A percentile compares a stretch with the other conserved stretches of the same genome.
phyloP scores from a whole-genome alignment of 805 yeast species.

The Scheffersomyces coipomensis region DNA sequence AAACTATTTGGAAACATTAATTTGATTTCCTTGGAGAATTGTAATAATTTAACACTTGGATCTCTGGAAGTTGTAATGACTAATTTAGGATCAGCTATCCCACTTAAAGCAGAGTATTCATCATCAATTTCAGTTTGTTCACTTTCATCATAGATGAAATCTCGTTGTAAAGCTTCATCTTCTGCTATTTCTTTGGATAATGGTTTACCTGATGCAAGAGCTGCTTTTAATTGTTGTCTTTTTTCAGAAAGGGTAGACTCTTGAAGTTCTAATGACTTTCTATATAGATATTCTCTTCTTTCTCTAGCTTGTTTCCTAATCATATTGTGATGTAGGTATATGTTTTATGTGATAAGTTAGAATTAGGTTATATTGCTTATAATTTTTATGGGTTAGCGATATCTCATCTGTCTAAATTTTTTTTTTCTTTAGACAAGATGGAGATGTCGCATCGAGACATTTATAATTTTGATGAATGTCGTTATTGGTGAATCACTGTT shows the following conservation, averaged over 20 bases:
- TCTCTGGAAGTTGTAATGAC: conserved; percentile 93
- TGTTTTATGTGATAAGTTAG: too few relatives aligned
- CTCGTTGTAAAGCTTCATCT: conserved; percentile 75
- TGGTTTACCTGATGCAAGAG: conserved; percentile 89
- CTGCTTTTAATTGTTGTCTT: conserved; percentile 80
- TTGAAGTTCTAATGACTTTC: conserved; percentile 85
- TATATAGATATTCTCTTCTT: conserved; percentile 87
- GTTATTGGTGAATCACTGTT: too few relatives aligned
- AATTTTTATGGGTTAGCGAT: too few relatives aligned
- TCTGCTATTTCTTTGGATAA: conserved; percentile 88
- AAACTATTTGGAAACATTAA: conserved; percentile 86
- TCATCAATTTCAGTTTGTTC: conserved; percentile 74
- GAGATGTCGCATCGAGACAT: too few relatives aligned
- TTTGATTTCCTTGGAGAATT: conserved; percentile 90
- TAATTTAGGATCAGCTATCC: conserved; percentile 85
- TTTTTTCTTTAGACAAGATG: too few relatives aligned
- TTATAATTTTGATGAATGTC: too few relatives aligned
- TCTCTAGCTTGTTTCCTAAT: conserved; percentile 94
- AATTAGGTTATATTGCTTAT: too few relatives aligned
- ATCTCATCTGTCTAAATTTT: too few relatives aligned
- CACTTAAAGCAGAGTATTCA: conserved; percentile 85
- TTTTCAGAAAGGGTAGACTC: conserved; percentile 84
- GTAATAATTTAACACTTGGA: conserved; percentile 81
- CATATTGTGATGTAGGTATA: too few relatives aligned
- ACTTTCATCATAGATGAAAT: conserved; percentile 85